Percentiles rank a stretch among this genome's conserved stretches.
Conservation (phyloP, 2,329 filamentous ascomycete genomes). For the Paracorniculantispora psalliotae region DNA sequence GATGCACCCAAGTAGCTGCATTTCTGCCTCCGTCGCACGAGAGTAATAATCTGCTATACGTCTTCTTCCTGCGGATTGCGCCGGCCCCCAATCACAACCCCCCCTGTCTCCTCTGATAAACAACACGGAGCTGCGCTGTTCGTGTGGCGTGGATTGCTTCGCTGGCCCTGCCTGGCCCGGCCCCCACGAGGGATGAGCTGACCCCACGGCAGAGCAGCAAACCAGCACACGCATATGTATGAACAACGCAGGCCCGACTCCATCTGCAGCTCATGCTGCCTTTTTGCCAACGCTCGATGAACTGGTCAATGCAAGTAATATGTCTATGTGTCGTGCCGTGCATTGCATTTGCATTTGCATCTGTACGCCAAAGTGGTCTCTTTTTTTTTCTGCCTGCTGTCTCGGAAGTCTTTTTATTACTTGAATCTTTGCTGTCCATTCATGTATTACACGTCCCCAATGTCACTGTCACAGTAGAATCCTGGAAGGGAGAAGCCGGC, state of each 20-base stretch:
- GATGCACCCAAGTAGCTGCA: background rate
- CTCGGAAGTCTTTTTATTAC: too few relatives aligned
- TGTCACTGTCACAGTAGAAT: background rate
- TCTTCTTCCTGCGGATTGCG: background rate
- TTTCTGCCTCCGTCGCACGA: too few relatives aligned
- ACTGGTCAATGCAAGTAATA: slow-evolving; percentile 1
- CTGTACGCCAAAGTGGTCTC: background rate
- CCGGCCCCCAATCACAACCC: background rate
- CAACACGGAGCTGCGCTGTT: background rate
- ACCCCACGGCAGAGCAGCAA: background rate
- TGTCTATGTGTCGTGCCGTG: background rate
- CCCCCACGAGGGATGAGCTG: background rate
- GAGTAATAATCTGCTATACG: too few relatives aligned
- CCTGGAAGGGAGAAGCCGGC: background rate
- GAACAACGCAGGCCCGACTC: too few relatives aligned
- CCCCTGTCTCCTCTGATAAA: background rate
- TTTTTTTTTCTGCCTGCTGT: too few relatives aligned
- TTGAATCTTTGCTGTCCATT: background rate
- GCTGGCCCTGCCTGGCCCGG: background rate
- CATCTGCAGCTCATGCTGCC: background rate
- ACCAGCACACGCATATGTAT: background rate
- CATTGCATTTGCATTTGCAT: background rate
- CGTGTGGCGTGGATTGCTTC: background rate
- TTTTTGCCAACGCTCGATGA: background rate
- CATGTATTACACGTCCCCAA: background rate